These are phyloP conservation scores for Rhododendron kiyosumense DNA, from an alignment of 148 eudicot genomes.

Conservation along the genomic window DNA sequence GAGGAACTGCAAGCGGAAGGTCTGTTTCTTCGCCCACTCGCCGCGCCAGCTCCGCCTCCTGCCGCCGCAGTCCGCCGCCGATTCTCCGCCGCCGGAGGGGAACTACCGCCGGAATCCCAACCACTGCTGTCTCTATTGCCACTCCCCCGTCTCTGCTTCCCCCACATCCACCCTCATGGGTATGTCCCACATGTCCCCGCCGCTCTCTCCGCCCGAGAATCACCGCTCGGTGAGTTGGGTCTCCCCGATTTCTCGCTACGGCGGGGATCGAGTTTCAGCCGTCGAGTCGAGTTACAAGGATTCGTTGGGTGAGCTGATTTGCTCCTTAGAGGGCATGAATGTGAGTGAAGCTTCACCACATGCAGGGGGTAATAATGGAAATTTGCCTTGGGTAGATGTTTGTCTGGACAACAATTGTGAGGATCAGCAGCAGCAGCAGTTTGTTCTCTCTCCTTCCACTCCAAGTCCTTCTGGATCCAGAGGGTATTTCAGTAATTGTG, in stretches of 20 bases:
- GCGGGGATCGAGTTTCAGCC: constrained; percentile 14
- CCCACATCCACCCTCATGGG: constrained; percentile 64
- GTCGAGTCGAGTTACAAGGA: constrained; percentile 46
- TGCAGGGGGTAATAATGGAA: background rate
- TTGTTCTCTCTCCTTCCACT: constrained; percentile 36
- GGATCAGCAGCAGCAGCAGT: constrained; percentile 19
- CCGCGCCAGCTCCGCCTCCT: constrained; percentile 55
- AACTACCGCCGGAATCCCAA: constrained; percentile 14
- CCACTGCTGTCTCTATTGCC: constrained; percentile 43
- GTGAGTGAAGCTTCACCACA: constrained; percentile 20
- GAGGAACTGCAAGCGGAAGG: constrained; percentile 64
- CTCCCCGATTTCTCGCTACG: constrained; percentile 29
- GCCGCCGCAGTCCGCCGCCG: constrained; percentile 14
- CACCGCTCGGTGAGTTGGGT: constrained; percentile 9
- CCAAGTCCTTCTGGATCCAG: constrained; percentile 21
- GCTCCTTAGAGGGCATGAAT: constrained; percentile 42
- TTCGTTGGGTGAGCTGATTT: constrained; percentile 44
- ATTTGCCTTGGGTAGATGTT: constrained; percentile 54
- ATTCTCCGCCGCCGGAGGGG: constrained; percentile 8
- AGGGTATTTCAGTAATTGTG: constrained; percentile 16
- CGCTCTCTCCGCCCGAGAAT: constrained; percentile 37
- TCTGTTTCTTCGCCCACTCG: constrained; percentile 76
- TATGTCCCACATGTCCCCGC: constrained; percentile 29
- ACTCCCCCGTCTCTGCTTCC: constrained; percentile 27
- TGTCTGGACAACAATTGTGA: constrained; percentile 23